These are phyloP conservation scores for Suillus plorans DNA, from an alignment of 768 basidiomycete genomes.

Conservation along the genomic window DNA sequence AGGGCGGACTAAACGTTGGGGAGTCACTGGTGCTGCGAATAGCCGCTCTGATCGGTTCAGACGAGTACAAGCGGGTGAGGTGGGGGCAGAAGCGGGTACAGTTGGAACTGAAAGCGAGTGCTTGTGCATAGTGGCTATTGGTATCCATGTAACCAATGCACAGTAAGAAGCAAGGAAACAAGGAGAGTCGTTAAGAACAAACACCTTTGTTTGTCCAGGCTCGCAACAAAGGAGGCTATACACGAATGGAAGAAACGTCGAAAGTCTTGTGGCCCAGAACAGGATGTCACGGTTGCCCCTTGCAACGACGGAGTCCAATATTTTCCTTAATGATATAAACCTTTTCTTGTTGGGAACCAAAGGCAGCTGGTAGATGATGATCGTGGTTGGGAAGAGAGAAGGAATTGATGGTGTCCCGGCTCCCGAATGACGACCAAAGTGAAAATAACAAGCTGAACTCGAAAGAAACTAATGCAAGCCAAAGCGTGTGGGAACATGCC, in stretches of 20 bases:
- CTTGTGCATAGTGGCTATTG: conserved; percentile 24
- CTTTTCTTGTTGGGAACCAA: conserved; percentile 16
- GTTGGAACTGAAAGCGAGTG: conserved; percentile 29
- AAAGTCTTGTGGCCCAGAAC: conserved; percentile 19
- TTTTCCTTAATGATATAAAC: conserved; percentile 5
- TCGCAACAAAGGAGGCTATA: conserved; percentile 23
- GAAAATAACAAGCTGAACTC: conserved; percentile 25
- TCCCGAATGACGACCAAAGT: conserved; percentile 25
- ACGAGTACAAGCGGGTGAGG: conserved; percentile 41
- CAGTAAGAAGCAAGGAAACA: background rate
- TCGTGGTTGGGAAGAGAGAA: conserved; percentile 12
- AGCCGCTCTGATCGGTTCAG: conserved; percentile 30
- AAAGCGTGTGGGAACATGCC: conserved; percentile 30
- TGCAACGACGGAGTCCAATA: conserved; percentile 16
- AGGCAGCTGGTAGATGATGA: conserved; percentile 12
- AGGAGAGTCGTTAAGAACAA: conserved; percentile 3
- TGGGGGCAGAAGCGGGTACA: conserved; percentile 43
- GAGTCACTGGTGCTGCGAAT: conserved; percentile 53
- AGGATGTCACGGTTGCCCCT: conserved; percentile 10
- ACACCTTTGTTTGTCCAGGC: conserved; percentile 24
- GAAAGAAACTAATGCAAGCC: conserved; percentile 17
- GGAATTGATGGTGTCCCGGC: conserved; percentile 17
- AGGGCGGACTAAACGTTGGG: conserved; percentile 56
- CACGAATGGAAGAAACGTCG: conserved; percentile 22
- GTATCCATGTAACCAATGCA: conserved; percentile 13